Evolutionary conservation across 2,329 filamentous ascomycete genomes (phyloP).

Genomic region (Diaporthe australafricana): DNA sequence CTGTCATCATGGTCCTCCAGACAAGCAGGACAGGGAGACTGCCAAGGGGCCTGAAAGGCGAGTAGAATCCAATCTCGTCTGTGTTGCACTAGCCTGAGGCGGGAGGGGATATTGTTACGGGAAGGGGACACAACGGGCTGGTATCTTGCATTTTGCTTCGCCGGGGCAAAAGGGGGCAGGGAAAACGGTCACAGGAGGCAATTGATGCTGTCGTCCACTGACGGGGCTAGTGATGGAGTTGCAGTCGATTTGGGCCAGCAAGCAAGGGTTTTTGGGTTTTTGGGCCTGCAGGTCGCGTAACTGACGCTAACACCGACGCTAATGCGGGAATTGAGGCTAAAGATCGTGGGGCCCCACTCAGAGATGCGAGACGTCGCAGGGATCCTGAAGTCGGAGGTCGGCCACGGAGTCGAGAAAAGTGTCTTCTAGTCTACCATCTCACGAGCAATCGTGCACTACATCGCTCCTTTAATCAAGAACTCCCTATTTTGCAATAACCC

Average conservation of each 20-base stretch:
- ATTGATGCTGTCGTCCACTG: background rate
- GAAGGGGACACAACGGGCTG: background rate
- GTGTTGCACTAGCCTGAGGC: too few relatives aligned
- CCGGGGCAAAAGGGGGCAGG: background rate
- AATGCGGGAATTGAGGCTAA: slow-evolving; percentile 19
- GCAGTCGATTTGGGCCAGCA: background rate
- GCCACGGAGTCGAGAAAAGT: background rate
- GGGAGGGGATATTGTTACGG: background rate
- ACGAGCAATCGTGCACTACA: background rate
- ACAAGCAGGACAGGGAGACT: too few relatives aligned
- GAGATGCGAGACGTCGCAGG: slow-evolving; percentile 26
- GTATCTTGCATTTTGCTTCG: background rate
- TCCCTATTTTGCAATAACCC: background rate
- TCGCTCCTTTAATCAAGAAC: background rate
- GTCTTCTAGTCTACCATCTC: slow-evolving; percentile 1
- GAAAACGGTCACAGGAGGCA: background rate
- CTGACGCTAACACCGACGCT: slow-evolving; percentile 6
- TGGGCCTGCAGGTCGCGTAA: background rate
- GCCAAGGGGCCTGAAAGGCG: background rate
- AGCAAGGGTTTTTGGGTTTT: background rate
- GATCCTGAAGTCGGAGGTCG: slow-evolving; percentile 8
- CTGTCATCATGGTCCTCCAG: slow-evolving; percentile 15
- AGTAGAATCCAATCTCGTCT: too few relatives aligned
- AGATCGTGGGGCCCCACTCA: slow-evolving; percentile 26
- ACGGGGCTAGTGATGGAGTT: too few relatives aligned